Conservation (phyloP, 192 early-diverging fungal genomes). For the Backusella sp. region DNA sequence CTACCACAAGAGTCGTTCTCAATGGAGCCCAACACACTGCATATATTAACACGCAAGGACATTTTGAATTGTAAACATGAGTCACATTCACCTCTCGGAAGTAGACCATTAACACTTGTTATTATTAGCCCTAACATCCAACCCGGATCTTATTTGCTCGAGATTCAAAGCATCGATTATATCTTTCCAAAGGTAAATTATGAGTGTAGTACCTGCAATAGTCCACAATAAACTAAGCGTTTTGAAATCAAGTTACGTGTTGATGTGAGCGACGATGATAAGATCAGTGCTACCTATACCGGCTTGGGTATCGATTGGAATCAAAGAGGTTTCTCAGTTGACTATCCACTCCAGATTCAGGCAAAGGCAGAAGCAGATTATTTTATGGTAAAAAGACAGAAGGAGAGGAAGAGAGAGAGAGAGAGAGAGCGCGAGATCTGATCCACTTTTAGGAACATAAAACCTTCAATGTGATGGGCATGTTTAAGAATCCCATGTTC, state of each 20-base stretch:
- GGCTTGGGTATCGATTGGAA: slow-evolving; percentile 47
- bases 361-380: slow-evolving; percentile 44
- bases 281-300: slow-evolving; percentile 37
- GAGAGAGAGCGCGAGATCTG: neutral
- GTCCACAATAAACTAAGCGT: neutral
- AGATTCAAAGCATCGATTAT: slow-evolving; percentile 50
- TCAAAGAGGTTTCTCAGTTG: slow-evolving; percentile 38
- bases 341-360: slow-evolving; percentile 45
- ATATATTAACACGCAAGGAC: neutral
- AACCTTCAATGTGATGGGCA: slow-evolving; percentile 48
- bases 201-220: neutral
- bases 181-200: slow-evolving; percentile 48
- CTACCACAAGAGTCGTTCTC: slow-evolving; percentile 9
- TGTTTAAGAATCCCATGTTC: slow-evolving; percentile 61
- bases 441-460: slow-evolving; percentile 41
- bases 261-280: slow-evolving; percentile 36
- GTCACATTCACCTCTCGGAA: neutral
- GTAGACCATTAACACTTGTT: neutral
- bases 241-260: slow-evolving; percentile 42
- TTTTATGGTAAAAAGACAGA: slow-evolving; percentile 43
- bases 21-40: slow-evolving; percentile 13
- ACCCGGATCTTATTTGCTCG: slow-evolving; percentile 51
- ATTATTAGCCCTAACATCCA: slow-evolving; percentile 43
- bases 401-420: neutral
- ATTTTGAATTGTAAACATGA: slow-evolving; percentile 11